Percentiles rank a stretch among this genome's conserved stretches.
Evolutionary conservation across 2,329 filamentous ascomycete genomes (phyloP).

Genomic region (Aspergillus brunneoviolaceus): DNA sequence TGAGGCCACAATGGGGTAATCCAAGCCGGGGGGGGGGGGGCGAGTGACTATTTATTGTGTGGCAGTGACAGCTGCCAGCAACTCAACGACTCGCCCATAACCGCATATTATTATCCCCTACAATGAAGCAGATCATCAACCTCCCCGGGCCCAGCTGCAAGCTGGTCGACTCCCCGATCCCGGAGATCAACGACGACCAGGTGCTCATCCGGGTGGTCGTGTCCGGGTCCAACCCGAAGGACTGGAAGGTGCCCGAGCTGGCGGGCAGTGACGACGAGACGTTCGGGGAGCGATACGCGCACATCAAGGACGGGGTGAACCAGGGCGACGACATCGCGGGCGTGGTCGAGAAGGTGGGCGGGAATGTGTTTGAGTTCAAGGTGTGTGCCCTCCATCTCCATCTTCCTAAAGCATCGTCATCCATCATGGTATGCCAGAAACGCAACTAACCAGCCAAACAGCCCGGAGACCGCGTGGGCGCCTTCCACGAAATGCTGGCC

Average conservation of each 20-base stretch:
- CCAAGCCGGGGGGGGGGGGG: too few relatives aligned
- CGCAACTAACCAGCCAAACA: background rate
- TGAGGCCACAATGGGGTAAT: background rate
- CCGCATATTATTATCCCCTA: background rate
- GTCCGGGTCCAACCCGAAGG: constrained; percentile 46
- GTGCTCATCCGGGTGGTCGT: constrained; percentile 40
- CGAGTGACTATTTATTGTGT: too few relatives aligned
- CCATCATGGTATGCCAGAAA: background rate
- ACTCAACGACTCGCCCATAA: too few relatives aligned
- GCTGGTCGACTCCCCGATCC: constrained; percentile 29
- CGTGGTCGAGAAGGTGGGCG: constrained; percentile 52
- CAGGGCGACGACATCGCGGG: constrained; percentile 56
- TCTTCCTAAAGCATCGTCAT: background rate
- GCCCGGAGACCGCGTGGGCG: constrained; percentile 55
- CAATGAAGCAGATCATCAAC: constrained; percentile 16
- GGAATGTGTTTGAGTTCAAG: constrained; percentile 55
- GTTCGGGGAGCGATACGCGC: background rate
- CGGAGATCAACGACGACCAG: constrained; percentile 32
- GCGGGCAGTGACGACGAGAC: background rate
- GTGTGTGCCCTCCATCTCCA: background rate
- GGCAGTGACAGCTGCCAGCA: too few relatives aligned
- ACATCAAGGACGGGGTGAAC: constrained; percentile 32
- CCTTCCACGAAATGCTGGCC: constrained; percentile 50
- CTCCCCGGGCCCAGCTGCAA: constrained; percentile 8
- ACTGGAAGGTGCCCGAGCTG: constrained; percentile 37